Evolutionary conservation across 108 stramenopile species (phyloP), one percentile per base, ranked within the genome.

Genomic region (Pseudonitzschia delicatissima): DNA sequence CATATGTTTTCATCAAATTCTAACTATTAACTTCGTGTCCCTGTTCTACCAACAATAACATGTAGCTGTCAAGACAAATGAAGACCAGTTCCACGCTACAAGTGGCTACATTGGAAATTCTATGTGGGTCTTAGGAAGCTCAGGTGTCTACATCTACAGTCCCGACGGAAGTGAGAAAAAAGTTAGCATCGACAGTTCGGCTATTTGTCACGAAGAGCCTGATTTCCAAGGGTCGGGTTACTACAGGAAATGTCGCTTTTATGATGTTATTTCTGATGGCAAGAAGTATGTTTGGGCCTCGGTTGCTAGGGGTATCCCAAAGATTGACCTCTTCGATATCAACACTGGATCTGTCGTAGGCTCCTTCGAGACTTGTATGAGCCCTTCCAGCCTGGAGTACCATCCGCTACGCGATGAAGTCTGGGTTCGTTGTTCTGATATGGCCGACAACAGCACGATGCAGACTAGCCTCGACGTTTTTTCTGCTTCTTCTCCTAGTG

Each of bases 321-420:
- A 49, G 48, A 27, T 72, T 34, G 71, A 72, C 47, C 23, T 72
- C 31, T 72, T 72, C 33, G 49, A 48, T 34, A 53, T 72, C 20
- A 50, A 64, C 31, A 65, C 64, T 36, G 71, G 71, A 23, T 63
- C 33, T 1, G 34, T 45, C 25, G 63, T 57, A 23, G 64, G 64
- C 17, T 53, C 63, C 9, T 61, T 74, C 36, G 66, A 60, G 4
- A 61, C 66, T 42, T 74, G 73, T 47, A 3, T 21, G 25, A 62
- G 36, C 13, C 66, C 73, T 13, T 23, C n/a, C 31, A 58, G 58
- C 31, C 20, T 74, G 49, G 66, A 74, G 49, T 74, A 61, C 60
- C 57, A 67, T 51, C 61, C 73, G 20, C 48, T 67, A n/a, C 73
- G 73, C 28, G 66, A 74, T 8, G 73, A 74, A 45, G 45, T 67